phyloP scores from a whole-genome alignment of 2,329 filamentous ascomycete genomes.

The Diaporthe capsici region DNA sequence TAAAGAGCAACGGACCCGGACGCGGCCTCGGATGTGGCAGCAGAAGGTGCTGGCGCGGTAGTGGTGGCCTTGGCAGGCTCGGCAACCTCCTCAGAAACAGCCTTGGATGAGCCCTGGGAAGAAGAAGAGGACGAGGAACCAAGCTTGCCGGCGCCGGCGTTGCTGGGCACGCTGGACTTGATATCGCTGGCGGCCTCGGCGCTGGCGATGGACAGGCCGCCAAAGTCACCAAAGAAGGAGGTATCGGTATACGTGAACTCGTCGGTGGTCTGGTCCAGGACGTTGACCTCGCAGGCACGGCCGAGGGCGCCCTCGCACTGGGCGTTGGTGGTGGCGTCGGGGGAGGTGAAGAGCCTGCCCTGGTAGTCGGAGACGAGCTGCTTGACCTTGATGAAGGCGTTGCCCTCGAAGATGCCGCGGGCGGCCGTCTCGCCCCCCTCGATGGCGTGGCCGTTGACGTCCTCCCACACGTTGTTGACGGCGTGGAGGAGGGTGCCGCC shows the following conservation, averaged over 20 bases:
- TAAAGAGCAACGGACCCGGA: neutral
- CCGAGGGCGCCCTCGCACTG: neutral
- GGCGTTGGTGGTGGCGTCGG: neutral
- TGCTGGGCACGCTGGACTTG: neutral
- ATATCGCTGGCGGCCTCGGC: neutral
- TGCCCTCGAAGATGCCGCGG: neutral
- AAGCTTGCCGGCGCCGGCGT: neutral
- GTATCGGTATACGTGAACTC: neutral
- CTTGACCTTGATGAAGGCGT: slow-evolving; percentile 3
- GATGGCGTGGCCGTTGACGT: neutral
- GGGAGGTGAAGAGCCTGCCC: neutral
- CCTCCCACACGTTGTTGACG: neutral
- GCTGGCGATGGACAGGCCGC: neutral
- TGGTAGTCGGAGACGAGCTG: neutral
- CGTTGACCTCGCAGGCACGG: neutral
- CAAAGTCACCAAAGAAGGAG: neutral
- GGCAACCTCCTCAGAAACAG: neutral
- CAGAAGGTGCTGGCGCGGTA: neutral
- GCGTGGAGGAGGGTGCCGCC: neutral
- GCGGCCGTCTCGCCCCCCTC: neutral
- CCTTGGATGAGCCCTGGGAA: neutral
- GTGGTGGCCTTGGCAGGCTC: neutral
- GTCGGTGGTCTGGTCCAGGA: neutral
- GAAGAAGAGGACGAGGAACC: neutral
- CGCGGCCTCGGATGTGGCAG: neutral